Percentiles rank a stretch among this genome's conserved stretches.
These are phyloP conservation scores for Vanilla planifolia DNA, from an alignment of 106 monocot genomes.

Conservation along the genomic window DNA sequence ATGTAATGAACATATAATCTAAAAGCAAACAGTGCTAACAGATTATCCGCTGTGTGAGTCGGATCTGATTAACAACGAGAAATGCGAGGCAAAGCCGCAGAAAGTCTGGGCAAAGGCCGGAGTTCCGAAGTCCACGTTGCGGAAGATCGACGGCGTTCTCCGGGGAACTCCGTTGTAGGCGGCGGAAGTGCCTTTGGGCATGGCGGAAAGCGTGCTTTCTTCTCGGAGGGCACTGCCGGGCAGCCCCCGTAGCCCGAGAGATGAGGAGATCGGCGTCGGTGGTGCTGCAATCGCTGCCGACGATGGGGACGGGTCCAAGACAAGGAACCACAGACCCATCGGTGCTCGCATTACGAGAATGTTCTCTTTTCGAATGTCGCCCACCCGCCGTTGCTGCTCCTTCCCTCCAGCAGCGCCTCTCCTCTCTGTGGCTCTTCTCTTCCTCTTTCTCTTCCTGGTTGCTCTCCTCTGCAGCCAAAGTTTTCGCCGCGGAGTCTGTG, in stretches of 20 bases:
- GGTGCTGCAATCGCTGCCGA: conserved; percentile 5
- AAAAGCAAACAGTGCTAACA: too few species aligned
- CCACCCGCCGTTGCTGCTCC: conserved; percentile 11
- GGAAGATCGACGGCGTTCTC: too few species aligned
- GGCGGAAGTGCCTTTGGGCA: neutral
- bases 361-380: conserved; percentile 5
- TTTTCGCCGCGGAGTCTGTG: conserved; percentile 32
- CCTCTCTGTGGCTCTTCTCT: conserved; percentile 11
- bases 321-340: conserved; percentile 29
- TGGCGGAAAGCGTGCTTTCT: conserved; percentile 57
- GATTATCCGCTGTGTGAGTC: too few species aligned
- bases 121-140: too few species aligned
- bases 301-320: conserved; percentile 62
- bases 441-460: conserved; percentile 13
- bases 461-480: conserved; percentile 14
- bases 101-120: too few species aligned
- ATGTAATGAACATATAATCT: too few species aligned
- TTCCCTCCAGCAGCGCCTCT: too few species aligned
- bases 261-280: conserved; percentile 5
- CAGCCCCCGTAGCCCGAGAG: conserved; percentile 10
- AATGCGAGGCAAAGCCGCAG: too few species aligned
- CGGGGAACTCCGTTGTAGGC: too few species aligned
- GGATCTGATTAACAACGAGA: too few species aligned
- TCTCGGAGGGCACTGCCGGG: conserved; percentile 29
- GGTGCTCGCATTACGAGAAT: conserved; percentile 11